Evolutionary conservation across 306 rosid species (phyloP), one percentile per base, ranked within the genome.

Genomic region (Astragalus glycyphyllos): DNA sequence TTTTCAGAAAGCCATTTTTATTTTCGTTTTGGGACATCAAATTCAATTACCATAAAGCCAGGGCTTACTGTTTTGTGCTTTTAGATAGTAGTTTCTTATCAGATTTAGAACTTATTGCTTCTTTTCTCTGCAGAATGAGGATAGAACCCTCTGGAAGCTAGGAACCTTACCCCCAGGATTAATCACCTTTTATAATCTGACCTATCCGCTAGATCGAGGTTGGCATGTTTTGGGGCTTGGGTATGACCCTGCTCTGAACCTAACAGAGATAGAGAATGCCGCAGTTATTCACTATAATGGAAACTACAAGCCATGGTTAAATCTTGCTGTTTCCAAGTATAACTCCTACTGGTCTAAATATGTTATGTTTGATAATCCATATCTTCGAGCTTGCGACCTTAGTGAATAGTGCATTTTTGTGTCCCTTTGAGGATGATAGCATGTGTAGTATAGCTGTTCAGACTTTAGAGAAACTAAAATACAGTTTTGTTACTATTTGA

Each of bases 201-300:
- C 95, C 10, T 57, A 81, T 82, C 91, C 97, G 0, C 86, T 94
- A 64, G 88, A 90, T 69, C 87, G 92, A 48, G 87, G 90, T 42
- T 94, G 97, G 97, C 98, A 94, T 73, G 97, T 85, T 37, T 69
- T 94, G 84, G 98, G 98, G 69, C 98, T 94, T 48, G 98, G 97
- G 58, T 94, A 94, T 60, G 98, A 94, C 81, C 97, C 98, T 2
- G 97, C 98, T 54, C 77, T 94, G 58, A 90, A 94, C 80, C 78
- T 70, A 37, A 89, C 97, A 4, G 96, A 81, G 78, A 90, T 94
- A 76, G 92, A 79, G 73, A 85, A 86, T 16, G 98, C 87, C 2
- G 96, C 97, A 4, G 98, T 94, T 34, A 80, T 94, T 73, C 98
- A 94, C 84, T 94, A 90, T 87, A 94, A 94, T 15, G 98, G 98